Conservation (phyloP, 768 basidiomycete genomes). For the Strobilomyces confusus region DNA sequence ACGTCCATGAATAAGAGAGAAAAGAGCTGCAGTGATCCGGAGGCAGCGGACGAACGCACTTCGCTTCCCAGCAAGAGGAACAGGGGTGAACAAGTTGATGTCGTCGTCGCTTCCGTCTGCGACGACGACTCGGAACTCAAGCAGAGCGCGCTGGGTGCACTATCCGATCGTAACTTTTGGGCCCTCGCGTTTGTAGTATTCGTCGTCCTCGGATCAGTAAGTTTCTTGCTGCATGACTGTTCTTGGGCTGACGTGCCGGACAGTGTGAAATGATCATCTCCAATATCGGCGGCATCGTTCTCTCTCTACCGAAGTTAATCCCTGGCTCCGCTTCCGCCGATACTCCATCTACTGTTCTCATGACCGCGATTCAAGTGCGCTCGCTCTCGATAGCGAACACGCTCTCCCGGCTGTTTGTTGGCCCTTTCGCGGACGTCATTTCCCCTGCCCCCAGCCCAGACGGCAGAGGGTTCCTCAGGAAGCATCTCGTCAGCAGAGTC, state of each 20-base stretch:
- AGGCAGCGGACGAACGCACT: constrained; percentile 32
- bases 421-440: constrained; percentile 67
- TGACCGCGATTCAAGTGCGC: constrained; percentile 62
- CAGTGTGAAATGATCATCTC: constrained; percentile 82
- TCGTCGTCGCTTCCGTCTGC: constrained; percentile 23
- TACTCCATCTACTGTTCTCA: constrained; percentile 29
- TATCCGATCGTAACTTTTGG: constrained; percentile 63
- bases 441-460: constrained; percentile 54
- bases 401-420: constrained; percentile 59
- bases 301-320: constrained; percentile 48
- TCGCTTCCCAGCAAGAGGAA: constrained; percentile 25
- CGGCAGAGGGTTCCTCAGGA: constrained; percentile 32
- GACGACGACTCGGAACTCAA: constrained; percentile 16
- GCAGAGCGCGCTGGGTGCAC: constrained; percentile 38
- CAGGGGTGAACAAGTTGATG: constrained; percentile 11
- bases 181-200: constrained; percentile 48
- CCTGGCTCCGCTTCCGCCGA: constrained; percentile 4
- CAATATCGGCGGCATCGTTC: constrained; percentile 73
- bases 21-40: too few species aligned
- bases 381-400: constrained; percentile 71
- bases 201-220: constrained; percentile 63
- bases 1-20: neutral
- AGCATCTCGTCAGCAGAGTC: constrained; percentile 58
- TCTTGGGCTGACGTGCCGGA: neutral
- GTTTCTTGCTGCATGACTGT: constrained; percentile 24